Evolutionary conservation across 2,329 filamentous ascomycete genomes (phyloP), one percentile per base, ranked within the genome.

Genomic region (Didymella arachidicola): DNA sequence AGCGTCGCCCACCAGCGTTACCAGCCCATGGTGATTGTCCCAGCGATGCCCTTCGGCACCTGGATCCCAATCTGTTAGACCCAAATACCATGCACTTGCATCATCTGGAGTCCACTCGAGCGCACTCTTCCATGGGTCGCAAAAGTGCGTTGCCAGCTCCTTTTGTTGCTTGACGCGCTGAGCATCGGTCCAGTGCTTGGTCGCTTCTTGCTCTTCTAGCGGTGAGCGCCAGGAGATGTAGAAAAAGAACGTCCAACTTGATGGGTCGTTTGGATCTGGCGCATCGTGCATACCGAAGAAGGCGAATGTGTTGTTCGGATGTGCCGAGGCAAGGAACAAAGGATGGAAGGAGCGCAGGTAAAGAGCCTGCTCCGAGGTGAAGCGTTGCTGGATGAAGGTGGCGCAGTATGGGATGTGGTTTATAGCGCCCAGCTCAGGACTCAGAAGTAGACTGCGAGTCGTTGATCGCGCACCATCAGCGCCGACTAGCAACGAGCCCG

Each of bases 261-360:
- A 77, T 1, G 79, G 80, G 10, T 74, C 64, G 18, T 75, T 67
- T 14, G 71, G 60, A 43, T 77, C 71, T 2, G 75, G 68, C 5
- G 72, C 79, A 61, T 81, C 75, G 29, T 81, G 79, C 57, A 79
- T 71, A n/a, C 78, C 77, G 50, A 83, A 79, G 70, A 82, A 80
- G 18, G 77, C 75, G 55, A 83, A 79, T 27, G 73, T 72, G 49
- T 79, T 78, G 19, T 72, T 71, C 5, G 81, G 82, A 60, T 83
- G 80, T 7, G 79, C 72, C 4, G 75, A 69, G 1, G 73, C 75
- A 19, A 80, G 74, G 57, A 79, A 79, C 14, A 84, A 70, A 1
- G 80, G 80, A 53, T 83, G 80, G 53, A 79, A 79, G 7, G 65
- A 71, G 4, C 80, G 77, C 30, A 84, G 69, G 51, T 73, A 79